phyloP scores from a whole-genome alignment of 2,329 filamentous ascomycete species.

The Colletotrichum eleusines region DNA sequence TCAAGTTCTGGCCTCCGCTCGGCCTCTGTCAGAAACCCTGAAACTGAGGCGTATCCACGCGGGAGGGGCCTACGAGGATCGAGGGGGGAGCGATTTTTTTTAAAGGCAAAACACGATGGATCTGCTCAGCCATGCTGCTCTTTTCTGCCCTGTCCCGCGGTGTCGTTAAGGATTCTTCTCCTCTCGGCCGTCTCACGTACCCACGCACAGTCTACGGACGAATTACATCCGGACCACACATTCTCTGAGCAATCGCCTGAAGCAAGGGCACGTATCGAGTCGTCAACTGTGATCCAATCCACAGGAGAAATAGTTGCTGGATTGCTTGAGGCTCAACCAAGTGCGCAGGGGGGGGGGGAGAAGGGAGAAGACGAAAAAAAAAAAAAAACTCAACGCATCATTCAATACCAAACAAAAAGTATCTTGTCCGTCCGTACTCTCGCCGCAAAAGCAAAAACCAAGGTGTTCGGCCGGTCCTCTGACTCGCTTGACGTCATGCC shows the following conservation, averaged over 20 bases:
- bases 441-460: background rate
- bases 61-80: conserved; percentile 2
- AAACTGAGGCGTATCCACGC: conserved; percentile 36
- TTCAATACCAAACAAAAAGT: background rate
- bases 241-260: background rate
- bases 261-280: background rate
- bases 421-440: background rate
- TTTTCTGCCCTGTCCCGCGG: background rate
- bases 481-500: conserved; percentile 36
- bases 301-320: background rate
- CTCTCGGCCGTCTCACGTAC: background rate
- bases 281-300: background rate
- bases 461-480: background rate
- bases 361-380: no score
- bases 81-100: background rate
- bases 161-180: background rate
- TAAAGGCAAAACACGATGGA: conserved; percentile 12
- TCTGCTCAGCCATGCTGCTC: background rate
- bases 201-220: background rate
- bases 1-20: conserved; percentile 12
- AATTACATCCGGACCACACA: background rate
- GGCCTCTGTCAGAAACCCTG: conserved; percentile 16
- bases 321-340: background rate
- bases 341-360: background rate
- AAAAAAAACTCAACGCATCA: background rate